Evolutionary conservation across 1,284 basidiomycete species (phyloP), one percentile per base, ranked within the genome.

Genomic region (Cryptococcus sp.): DNA sequence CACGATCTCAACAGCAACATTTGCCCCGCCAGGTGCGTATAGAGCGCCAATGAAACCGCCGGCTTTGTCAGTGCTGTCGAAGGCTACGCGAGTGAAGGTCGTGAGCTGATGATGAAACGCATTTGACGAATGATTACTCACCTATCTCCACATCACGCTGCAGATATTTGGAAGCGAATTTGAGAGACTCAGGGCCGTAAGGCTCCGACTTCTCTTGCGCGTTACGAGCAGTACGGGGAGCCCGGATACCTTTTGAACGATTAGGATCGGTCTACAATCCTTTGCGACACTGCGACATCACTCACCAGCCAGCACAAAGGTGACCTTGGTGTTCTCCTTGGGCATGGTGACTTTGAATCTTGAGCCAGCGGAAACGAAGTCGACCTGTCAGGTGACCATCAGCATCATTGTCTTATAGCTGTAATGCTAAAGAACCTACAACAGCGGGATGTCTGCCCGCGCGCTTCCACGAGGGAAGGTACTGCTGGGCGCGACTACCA

Each of bases 31-130:
- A 39, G 52, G 20, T 69, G 89, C 66, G 77, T 89, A 96, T 56
- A 97, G 82, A 0, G 88, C 81, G 17, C 95, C 95, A 66, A 99
- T 94, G 80, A 97, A 98, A 7, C 95, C 94, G 42, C 95, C 95
- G 17, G 88, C 88, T 80, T 96, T 97, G 81, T 99, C 95, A 16
- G 88, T 87, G 47, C 86, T 84, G 59, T 95, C 90, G 47, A 97
- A 87, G 66, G 91, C 73, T 75, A 47, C 19, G 20, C 22, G 46
- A 56, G 55, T 20, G 25, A 42, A 5, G 5, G 25, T 17, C 16
- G 20, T 59, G 51, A 44, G 39, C 49, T 40, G 22, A 19, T 31
- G 46, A 40, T 22, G 23, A 38, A 40, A 40, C 31, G 13, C 8
- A 22, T 42, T 22, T 48, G 31, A 22, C 6, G 38, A 11, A 20